Percentiles rank a stretch among this genome's conserved stretches.
Conservation (phyloP, 129 eudicot species). For the Arctium minus region DNA sequence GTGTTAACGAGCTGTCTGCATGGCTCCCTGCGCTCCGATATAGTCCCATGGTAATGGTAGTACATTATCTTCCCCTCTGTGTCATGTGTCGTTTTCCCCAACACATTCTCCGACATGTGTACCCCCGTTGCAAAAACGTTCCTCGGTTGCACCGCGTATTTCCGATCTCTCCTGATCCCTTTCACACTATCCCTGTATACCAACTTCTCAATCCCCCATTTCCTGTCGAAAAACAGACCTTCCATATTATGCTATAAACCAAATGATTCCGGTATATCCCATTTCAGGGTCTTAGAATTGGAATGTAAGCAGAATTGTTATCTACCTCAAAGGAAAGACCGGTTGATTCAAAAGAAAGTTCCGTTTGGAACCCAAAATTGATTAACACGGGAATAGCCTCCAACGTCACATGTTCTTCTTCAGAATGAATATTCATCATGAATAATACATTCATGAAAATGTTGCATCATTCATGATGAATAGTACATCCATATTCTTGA, state of each 20-base stretch:
- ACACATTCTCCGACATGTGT: conserved; percentile 72
- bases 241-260: not conserved
- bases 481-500: too few relatives aligned
- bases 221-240: conserved; percentile 29
- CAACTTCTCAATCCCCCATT: conserved; percentile 94
- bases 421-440: not conserved
- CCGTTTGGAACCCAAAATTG: not conserved
- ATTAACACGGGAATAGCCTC: not conserved
- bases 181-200: conserved; percentile 49
- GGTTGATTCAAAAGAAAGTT: not conserved
- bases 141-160: conserved; percentile 75
- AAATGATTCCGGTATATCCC: not conserved
- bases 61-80: conserved; percentile 67
- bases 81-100: conserved; percentile 56
- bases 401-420: not conserved
- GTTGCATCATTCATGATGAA: too few relatives aligned
- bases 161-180: conserved; percentile 70
- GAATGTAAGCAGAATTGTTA: not conserved
- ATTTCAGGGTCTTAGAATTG: not conserved
- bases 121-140: conserved; percentile 78
- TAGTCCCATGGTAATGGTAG: conserved; percentile 82
- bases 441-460: not conserved
- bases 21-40: conserved; percentile 64
- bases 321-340: not conserved
- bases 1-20: conserved; percentile 57